Evolutionary conservation across 495 filamentous ascomycete genomes (phyloP), one percentile per base, ranked within the genome.

Genomic region (Sabuloglossum arenarium): DNA sequence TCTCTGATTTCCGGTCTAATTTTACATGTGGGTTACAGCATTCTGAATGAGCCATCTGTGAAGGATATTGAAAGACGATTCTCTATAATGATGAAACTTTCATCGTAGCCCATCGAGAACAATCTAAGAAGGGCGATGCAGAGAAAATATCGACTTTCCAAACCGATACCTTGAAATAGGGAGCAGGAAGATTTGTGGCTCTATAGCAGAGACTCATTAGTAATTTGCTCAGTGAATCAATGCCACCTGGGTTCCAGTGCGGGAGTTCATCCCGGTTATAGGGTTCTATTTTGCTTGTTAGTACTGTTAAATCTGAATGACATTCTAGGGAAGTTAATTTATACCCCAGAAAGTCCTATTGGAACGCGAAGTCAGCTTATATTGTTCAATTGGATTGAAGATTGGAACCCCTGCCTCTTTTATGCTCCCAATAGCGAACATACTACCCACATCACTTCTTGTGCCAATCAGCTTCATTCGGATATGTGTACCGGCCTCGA

Each of bases 371-470:
- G 30, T 56, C 34, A 56, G 52, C 50, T 32, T 37, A 56, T 23
- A n/a, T 31, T 24, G 16, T 14, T 14, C 23, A 28, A n/a, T 23
- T 24, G 27, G 5, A 42, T 21, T 37, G 11, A 14, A 3, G n/a
- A 19, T 25, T 24, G 29, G 45, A 30, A 34, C 43, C 54, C 61
- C 32, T 60, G 65, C 70, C 61, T 96, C 91, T 71, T 94, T 94
- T 65, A 98, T 94, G 34, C 85, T 97, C 42, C 88, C 93, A 67
- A 97, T 94, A 31, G 90, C 91, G 73, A 83, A 95, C 77, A 98
- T 91, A 61, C 84, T 81, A 27, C 82, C 87, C 47, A 97, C 85
- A 63, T 96, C 91, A 54, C 81, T 86, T 66, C 94, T 79, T 14
- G 88, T 82, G 61, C 93, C 93, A 53, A 94, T 82, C 51, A 98